Evolutionary conservation across 495 filamentous ascomycete species (phyloP), one percentile per base, ranked within the genome.

Genomic region (Hypoxylon intermedium): DNA sequence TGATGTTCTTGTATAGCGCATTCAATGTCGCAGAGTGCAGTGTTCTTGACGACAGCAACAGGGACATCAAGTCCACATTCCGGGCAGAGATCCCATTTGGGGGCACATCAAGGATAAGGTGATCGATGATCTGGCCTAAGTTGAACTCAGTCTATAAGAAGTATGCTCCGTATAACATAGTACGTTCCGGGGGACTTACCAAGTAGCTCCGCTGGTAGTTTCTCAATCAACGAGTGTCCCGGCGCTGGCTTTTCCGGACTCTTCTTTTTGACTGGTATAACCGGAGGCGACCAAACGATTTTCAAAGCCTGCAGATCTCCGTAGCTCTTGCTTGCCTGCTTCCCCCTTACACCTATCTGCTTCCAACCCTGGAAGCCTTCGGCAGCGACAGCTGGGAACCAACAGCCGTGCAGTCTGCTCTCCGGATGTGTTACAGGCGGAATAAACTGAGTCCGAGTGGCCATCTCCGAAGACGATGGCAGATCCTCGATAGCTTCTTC

Each of bases 1-100:
- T 93, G 78, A 94, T 89, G 70, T 89, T 85, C 63, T 83, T 79
- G 78, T 94, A 94, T 33, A 96, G 82, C 37, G 90, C 90, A 40
- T 82, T 83, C 23, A 94, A 76, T 11, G 91, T 93, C 16, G 88
- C 88, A 12, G 84, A 82, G 69, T 93, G 89, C 64, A 94, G 75
- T 18, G 86, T 86, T 60, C 83, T 85, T 1, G 90, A 94, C 9
- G 90, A 86, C 24, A 93, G 77, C 31, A 96, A 76, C 62, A 92
- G 83, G 9, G 88, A 84, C 72, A 93, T 86, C 47, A 94, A 77
- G 69, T 96, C 91, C 44, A 89, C 83, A 73, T 96, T 96, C 30
- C 91, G 86, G 23, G 89, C 83, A 1, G 87, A 83, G 58, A 91
- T 84, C 33, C 87, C 89, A 74, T 91, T 89, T 47, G 89, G 87